A percentile compares a stretch with the other conserved stretches of the same genome.
These are phyloP conservation scores for Colletotrichum euphorbiae DNA, from an alignment of 2,329 filamentous ascomycete species.

Conservation along the genomic window DNA sequence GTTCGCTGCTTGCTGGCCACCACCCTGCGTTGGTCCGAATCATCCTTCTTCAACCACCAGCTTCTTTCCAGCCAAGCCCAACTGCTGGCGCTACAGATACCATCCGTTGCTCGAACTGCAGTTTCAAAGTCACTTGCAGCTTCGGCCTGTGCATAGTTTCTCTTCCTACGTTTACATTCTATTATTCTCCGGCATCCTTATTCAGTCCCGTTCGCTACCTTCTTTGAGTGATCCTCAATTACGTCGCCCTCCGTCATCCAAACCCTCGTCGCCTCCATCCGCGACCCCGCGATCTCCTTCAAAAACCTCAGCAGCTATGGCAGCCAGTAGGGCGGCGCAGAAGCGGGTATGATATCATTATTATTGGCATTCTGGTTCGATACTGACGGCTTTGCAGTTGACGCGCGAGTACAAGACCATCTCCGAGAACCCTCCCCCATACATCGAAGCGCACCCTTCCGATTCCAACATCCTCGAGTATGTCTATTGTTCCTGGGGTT, in stretches of 20 bases:
- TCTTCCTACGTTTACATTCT: constrained; percentile 15
- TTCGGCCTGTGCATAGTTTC: not conserved
- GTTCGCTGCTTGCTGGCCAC: not conserved
- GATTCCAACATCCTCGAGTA: constrained; percentile 93
- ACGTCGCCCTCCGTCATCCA: constrained; percentile 35
- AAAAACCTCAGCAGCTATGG: constrained; percentile 62
- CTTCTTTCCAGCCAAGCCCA: constrained; percentile 5
- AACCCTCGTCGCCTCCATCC: not conserved
- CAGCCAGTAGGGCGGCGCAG: constrained; percentile 74
- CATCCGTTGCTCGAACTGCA: not conserved
- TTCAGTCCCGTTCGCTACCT: constrained; percentile 30
- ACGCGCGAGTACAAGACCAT: constrained; percentile 73
- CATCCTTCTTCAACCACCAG: constrained; percentile 12
- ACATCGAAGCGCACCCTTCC: constrained; percentile 89
- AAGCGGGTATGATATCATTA: constrained; percentile 68
- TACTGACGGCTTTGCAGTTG: constrained; percentile 56
- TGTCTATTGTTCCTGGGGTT: constrained; percentile 42
- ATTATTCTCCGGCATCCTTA: constrained; percentile 13
- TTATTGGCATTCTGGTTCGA: not conserved
- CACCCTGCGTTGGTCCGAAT: constrained; percentile 4
- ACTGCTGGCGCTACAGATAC: not conserved
- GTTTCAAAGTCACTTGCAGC: not conserved
- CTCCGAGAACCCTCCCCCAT: constrained; percentile 83
- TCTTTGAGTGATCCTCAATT: not conserved
- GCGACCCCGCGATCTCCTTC: not conserved